Base-by-base conservation (phyloP, 192 early-diverging fungal species). In the Linnemannia zychae region DNA sequence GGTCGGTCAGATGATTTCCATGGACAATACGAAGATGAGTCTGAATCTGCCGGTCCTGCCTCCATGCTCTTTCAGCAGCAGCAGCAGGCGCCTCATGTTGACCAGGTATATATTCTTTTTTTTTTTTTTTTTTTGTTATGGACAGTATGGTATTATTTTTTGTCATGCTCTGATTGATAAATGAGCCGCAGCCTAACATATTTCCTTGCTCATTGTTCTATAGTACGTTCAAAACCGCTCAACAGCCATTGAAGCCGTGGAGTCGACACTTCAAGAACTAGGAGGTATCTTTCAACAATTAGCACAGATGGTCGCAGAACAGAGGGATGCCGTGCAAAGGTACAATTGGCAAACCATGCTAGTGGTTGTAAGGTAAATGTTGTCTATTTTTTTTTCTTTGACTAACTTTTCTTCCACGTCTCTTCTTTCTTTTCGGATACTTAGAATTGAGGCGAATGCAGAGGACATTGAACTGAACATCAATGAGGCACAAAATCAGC, bases 221-320 rank as follows among this genome's bases (percentile, higher is more conserved):
- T 88, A 96, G 90, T 93, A 94, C 68, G 90, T 99, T 57, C 96
- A 99, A 78, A 93, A 92, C 67, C 93, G 99, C 49, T 92, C 95
- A 1, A 94, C 95, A 20, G 97, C 98, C 0, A 99, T 99, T 76
- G 96, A 96, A 80, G 96, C 96, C 6, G 99, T 99, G 71, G 98
- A 99, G 80, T 94, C 94, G 16, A 99, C 99, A 6, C 98, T 99
- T 75, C 95, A 98, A 0, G 99, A 99, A 83, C 93, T 99, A 20
- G 96, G 96, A 24, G 95, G 96, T 70, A 96, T 98, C 50, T 98
- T 97, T 77, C 94, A 94, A 80, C 94, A 97, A 76, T 92, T 98
- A 68, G 95, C 96, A 15, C 90, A 92, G 46, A 95, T 98, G 92
- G 92, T 98, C 9, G 93, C 96, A 2, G 95, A 94, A 72, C 97